Base-by-base conservation (phyloP, 495 filamentous ascomycete genomes). In the Aspergillus homomorphus region DNA sequence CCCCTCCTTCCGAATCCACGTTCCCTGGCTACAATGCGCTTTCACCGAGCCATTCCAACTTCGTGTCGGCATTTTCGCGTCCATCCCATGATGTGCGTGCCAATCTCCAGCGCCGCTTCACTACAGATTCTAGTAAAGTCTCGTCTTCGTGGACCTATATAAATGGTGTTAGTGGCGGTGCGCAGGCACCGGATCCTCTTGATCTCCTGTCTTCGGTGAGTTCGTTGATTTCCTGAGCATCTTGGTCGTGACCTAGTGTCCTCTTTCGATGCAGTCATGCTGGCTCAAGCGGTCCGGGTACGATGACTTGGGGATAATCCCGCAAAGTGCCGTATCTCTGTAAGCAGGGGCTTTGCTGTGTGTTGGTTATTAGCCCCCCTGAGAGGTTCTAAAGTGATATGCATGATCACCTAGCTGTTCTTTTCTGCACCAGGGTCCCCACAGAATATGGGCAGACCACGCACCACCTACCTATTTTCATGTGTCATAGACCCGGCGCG, bases 51-150 rank as follows among this genome's bases (percentile, higher is more conserved):
- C 84, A 84, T 69, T 79, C 79, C 58, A 83, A 71, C 57, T 74
- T 82, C 54, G 76, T 84, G 61, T 76, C 83, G 51, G 78, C 77
- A 22, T 80, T 80, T 58, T 80, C 80, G 62, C 76, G 76, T 49
- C 80, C 78, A 12, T 66, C 72, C 38, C 82, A 80, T 62, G 88
- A 91, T 62, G 80, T 81, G 53, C 83, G 91, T 71, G 80, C 82
- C 44, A 87, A 85, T 61, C 77, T 96, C 62, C 90, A 92, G 73
- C 88, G 94, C 71, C 88, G 94, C 59, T 97, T 97, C 78, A 98
- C 94, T 56, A 94, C 91, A 24, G 90, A 94, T 66, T 88, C 90
- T 56, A 89, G 91, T 66, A 89, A 89, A 74, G n/a, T n/a, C n/a
- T 79, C 95, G 72, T 88, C 90, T 61, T 89, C 88, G 64, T 80